These are phyloP conservation scores for Puccinia sorghi DNA, from an alignment of 1,284 basidiomycete genomes.

Conservation along the genomic window DNA sequence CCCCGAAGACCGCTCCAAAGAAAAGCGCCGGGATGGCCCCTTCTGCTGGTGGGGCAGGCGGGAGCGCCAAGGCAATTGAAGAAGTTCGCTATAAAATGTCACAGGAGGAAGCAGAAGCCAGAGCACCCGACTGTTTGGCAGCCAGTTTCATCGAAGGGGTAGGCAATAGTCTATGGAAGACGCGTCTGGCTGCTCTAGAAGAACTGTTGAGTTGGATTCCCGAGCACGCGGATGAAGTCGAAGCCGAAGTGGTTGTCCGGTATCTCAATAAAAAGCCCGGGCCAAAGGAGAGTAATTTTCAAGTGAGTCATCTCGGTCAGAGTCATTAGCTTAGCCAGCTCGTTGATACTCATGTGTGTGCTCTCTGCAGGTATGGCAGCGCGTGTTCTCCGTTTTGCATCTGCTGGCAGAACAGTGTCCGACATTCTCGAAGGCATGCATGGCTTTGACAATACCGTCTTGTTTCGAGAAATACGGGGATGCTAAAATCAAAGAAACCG, in stretches of 20 bases:
- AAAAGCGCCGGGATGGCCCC: slow-evolving; percentile 61
- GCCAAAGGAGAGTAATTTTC: slow-evolving; percentile 98
- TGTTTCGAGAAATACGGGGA: slow-evolving; percentile 94
- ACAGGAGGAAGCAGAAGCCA: slow-evolving; percentile 84
- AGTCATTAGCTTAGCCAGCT: background rate
- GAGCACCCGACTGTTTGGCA: slow-evolving; percentile 76
- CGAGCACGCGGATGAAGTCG: slow-evolving; percentile 68
- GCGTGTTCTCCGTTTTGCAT: slow-evolving; percentile 75
- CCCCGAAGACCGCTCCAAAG: slow-evolving; percentile 59
- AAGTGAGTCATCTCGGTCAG: slow-evolving; percentile 63
- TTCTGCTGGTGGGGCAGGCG: slow-evolving; percentile 62
- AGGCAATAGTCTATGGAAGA: slow-evolving; percentile 89
- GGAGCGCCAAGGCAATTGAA: slow-evolving; percentile 61
- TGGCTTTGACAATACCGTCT: slow-evolving; percentile 79
- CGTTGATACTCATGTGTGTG: background rate
- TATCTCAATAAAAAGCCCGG: slow-evolving; percentile 85
- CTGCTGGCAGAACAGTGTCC: slow-evolving; percentile 76
- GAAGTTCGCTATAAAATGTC: slow-evolving; percentile 83
- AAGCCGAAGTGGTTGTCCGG: slow-evolving; percentile 87
- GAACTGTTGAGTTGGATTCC: slow-evolving; percentile 84
- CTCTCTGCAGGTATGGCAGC: slow-evolving; percentile 72
- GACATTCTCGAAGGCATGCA: slow-evolving; percentile 80
- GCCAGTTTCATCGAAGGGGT: slow-evolving; percentile 71
- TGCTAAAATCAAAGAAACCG: slow-evolving; percentile 92
- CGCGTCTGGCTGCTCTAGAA: slow-evolving; percentile 79